Base-by-base conservation (phyloP, 306 rosid genomes). In the Albizia julibrissin region DNA sequence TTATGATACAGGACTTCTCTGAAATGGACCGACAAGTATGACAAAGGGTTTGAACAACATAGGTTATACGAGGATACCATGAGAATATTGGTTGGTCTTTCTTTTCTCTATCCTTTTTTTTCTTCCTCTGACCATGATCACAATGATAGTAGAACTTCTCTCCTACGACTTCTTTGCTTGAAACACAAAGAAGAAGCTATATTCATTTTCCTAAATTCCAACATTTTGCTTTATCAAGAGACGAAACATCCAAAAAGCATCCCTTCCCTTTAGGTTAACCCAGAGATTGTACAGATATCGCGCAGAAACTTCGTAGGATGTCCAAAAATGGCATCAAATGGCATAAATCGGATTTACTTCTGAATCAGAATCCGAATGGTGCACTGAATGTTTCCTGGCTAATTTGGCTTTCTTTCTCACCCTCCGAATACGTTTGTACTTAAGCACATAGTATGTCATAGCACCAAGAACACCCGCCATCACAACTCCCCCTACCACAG, bases 361-460 rank as follows among this genome's bases (percentile, higher is more conserved):
- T 11, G 91, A 79, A 14, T 93, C 97, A 24, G 97, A 86, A 78
- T 91, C 90, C 0, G 93, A 84, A 73, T 59, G 72, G 40, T 16
- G 86, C 78, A 67, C 50, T 10, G 85, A 81, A 54, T 47, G 3
- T 58, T 33, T 67, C 82, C 84, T 86, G 3, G 81, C 56, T 0
- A 65, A 21, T 86, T 94, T 91, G 73, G 78, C 86, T 71, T 52
- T 93, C 91, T 89, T 95, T 82, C 94, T 81, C 80, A 44, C 84
- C 77, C 85, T 93, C 15, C 93, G 86, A 6, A 6, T 12, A 6
- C 85, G 90, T 67, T 91, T 95, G 46, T 84, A 85, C 88, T 91
- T 93, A 8, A 93, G 79, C 85, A 93, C 98, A 44, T 80, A 91
- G 76, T 87, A 95, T 66, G 98, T 93, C 98, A 95, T 95, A 81